Base-by-base conservation (phyloP, 495 filamentous ascomycete genomes). In the Hyaloscypha finlandica region DNA sequence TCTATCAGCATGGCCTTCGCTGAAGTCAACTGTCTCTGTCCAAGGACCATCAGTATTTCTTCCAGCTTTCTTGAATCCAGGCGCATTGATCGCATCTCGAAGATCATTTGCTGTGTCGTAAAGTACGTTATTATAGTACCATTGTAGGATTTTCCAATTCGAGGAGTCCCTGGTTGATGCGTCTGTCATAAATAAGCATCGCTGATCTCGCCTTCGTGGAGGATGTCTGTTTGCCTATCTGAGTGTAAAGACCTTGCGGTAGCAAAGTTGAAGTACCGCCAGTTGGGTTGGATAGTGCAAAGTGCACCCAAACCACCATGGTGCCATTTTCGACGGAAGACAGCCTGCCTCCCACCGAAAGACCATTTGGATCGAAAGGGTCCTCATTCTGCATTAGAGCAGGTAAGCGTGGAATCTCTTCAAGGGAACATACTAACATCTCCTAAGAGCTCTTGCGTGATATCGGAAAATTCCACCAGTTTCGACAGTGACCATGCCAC, bases 111-210 rank as follows among this genome's bases (percentile, higher is more conserved):
- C 77, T 8, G 77, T 74, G 37, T 74, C 68, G 67, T 85, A 87
- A 53, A 85, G 76, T 52, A 78, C 75, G 61, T 78, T 78, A 71
- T 83, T 81, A 70, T 84, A 86, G 19, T 81, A 77, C 75, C 80
- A 83, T 54, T 77, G 77, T 12, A 75, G 74, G n/a, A 83, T 61
- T 35, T 71, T 74, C 85, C 84, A 86, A 51, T 79, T 71, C 29
- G 66, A 68, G 3, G 73, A 72, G 58, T 84, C 77, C 20, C 82
- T 77, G 6, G 82, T 82, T 1, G 81, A 84, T 31, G 82, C 70
- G 69, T 85, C 79, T 35, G 74, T 68, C 64, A 31, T 6, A 25
- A 29, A 8, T 56, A 29, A 29, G 29, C 22, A 12, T 56, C 29
- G 5, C 20, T 4, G 16, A 30, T 20, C 6, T n/a, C 8, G 22